Evolutionary conservation across 176 grass and related monocot species (phyloP).

Genomic region (Rhipidocladum racemiflorum): DNA sequence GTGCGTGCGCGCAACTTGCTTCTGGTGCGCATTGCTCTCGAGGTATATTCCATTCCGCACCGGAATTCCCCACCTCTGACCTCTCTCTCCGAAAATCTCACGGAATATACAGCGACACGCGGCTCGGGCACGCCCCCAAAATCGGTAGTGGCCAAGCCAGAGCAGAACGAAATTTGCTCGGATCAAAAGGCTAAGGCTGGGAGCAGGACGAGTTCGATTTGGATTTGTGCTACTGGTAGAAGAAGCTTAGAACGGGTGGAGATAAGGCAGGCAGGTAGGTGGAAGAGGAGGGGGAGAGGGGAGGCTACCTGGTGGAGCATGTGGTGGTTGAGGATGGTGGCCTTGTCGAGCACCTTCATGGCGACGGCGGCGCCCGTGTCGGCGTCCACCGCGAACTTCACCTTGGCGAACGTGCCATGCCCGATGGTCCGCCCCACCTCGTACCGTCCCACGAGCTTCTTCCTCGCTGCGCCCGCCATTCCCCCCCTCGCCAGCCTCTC

Average conservation of each 20-base stretch:
- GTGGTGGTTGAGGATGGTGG: conserved; percentile 74
- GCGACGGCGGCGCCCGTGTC: conserved; percentile 67
- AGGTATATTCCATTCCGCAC: conserved; percentile 3
- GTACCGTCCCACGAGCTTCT: conserved; percentile 78
- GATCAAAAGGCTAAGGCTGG: not conserved
- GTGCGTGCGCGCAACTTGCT: not conserved
- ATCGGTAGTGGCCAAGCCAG: not conserved
- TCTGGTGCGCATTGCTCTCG: not conserved
- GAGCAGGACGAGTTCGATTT: not conserved
- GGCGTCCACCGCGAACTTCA: conserved; percentile 77
- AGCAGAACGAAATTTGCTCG: not conserved
- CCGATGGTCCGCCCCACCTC: conserved; percentile 89
- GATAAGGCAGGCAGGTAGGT: not conserved
- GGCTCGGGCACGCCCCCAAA: not conserved
- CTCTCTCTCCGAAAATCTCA: not conserved
- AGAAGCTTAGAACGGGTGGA: not conserved
- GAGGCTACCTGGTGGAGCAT: conserved; percentile 76
- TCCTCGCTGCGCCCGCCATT: conserved; percentile 43
- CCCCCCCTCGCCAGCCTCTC: not conserved
- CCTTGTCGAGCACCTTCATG: conserved; percentile 89
- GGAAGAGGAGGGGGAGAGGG: not conserved
- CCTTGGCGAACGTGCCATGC: conserved; percentile 90
- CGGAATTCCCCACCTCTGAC: not conserved
- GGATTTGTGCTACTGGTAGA: not conserved
- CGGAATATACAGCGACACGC: not conserved